phyloP scores from a whole-genome alignment of 345 rosid species.

The Passiflora organensis region DNA sequence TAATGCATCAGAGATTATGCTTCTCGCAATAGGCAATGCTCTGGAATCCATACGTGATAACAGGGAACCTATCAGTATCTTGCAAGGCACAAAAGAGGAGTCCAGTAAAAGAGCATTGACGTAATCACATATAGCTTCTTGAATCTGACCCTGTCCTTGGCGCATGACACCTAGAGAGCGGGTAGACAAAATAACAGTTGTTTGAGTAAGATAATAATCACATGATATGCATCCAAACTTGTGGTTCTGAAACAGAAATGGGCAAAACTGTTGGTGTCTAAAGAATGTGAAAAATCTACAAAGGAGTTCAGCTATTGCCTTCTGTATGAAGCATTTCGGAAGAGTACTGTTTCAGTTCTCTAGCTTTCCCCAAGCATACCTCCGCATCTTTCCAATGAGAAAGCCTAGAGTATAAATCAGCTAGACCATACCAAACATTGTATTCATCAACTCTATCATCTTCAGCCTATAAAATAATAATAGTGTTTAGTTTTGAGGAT shows the following conservation, averaged over 20 bases:
- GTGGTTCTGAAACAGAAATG: background rate
- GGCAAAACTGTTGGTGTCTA: no score
- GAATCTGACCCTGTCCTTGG: slow-evolving; percentile 59
- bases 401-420: slow-evolving; percentile 73
- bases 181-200: slow-evolving; percentile 11
- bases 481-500: slow-evolving; percentile 6
- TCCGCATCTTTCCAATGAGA: slow-evolving; percentile 91
- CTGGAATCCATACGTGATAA: slow-evolving; percentile 47
- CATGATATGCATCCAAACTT: background rate
- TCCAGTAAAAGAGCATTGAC: slow-evolving; percentile 58
- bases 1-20: slow-evolving; percentile 80
- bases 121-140: slow-evolving; percentile 47
- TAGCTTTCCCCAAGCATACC: slow-evolving; percentile 69
- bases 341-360: slow-evolving; percentile 67
- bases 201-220: background rate
- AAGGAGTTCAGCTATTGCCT: slow-evolving; percentile 49
- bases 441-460: slow-evolving; percentile 67
- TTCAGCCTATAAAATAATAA: slow-evolving; percentile 37
- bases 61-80: slow-evolving; percentile 52
- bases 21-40: slow-evolving; percentile 76
- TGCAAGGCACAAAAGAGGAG: slow-evolving; percentile 57
- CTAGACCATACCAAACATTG: slow-evolving; percentile 93
- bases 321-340: slow-evolving; percentile 65
- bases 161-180: slow-evolving; percentile 56
- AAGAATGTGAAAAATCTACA: no score